Percentiles rank a stretch among this genome's conserved stretches.
phyloP scores from a whole-genome alignment of 179 eudicot species.

The Drosera spatulata region DNA sequence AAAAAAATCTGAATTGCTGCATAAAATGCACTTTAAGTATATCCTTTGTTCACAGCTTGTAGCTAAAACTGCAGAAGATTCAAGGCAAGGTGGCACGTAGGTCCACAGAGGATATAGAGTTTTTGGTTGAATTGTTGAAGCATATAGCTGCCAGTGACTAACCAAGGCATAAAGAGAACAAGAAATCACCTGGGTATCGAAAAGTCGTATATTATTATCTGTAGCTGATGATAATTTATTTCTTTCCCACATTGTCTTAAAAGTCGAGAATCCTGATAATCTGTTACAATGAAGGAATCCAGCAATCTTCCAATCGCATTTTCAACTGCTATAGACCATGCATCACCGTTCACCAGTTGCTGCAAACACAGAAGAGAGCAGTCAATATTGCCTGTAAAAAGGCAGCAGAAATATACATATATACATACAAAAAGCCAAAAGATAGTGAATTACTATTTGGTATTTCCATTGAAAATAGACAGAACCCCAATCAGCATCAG shows the following conservation, averaged over 20 bases:
- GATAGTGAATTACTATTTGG: too few relatives aligned
- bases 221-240: slow-evolving; percentile 53
- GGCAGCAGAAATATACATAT: neutral
- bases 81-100: too few relatives aligned
- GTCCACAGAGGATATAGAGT: too few relatives aligned
- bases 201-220: slow-evolving; percentile 73
- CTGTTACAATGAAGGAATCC: slow-evolving; percentile 86
- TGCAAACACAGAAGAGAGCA: slow-evolving; percentile 18
- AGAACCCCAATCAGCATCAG: too few relatives aligned
- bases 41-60: too few relatives aligned
- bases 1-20: neutral
- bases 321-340: slow-evolving; percentile 87
- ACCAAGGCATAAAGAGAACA: neutral
- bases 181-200: slow-evolving; percentile 52
- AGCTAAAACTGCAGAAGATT: too few relatives aligned
- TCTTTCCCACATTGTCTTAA: slow-evolving; percentile 74
- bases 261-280: slow-evolving; percentile 62
- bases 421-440: too few relatives aligned
- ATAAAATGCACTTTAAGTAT: too few relatives aligned
- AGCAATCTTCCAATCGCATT: slow-evolving; percentile 71
- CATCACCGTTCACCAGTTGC: slow-evolving; percentile 60
- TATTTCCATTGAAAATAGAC: too few relatives aligned
- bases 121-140: too few relatives aligned
- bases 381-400: neutral
- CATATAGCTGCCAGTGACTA: neutral